Evolutionary conservation across 2,329 filamentous ascomycete species (phyloP), one percentile per base, ranked within the genome.

Genomic region (Curvularia spicifera): DNA sequence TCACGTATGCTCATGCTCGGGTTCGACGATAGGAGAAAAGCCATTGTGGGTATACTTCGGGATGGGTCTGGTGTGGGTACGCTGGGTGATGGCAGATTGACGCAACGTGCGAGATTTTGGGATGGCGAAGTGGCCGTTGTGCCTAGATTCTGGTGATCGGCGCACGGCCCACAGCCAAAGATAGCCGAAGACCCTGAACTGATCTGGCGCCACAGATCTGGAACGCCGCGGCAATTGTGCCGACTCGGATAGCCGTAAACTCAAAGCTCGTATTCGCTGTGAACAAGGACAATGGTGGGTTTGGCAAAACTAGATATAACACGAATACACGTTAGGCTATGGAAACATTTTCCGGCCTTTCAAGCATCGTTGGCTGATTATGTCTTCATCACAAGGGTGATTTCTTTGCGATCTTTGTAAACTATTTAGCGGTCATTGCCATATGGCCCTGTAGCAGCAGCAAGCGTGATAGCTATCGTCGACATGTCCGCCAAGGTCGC

Each of bases 1-100:
- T 74, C 73, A 63, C 65, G 60, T 66, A 71, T 72, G 61, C 65
- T 65, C 33, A 67, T 66, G 43, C 64, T 56, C 33, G 63, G 63
- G 15, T 62, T 69, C 51, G 65, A 68, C 39, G 65, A 68, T 68
- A 59, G 48, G n/a, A 69, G 58, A 53, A 70, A 71, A 50, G 65
- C 60, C 73, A 75, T 75, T 52, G 33, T 69, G 57, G 31, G 22
- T 53, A 29, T 35, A 49, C 33, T 50, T 40, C 8, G 53, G 54
- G n/a, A 24, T 43, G 29, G 47, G 47, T 50, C 45, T 37, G 51
- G 53, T 46, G 42, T 42, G 52, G 44, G 33, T 52, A 43, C 49
- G 37, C 40, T 37, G 47, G 31, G 29, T 58, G 49, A 53, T 10
- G 39, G 24, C 42, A 26, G 54, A 31, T 56, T 43, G 53, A 56